These are phyloP conservation scores for Theobroma cacao DNA, from an alignment of 345 rosid genomes.

Conservation along the genomic window DNA sequence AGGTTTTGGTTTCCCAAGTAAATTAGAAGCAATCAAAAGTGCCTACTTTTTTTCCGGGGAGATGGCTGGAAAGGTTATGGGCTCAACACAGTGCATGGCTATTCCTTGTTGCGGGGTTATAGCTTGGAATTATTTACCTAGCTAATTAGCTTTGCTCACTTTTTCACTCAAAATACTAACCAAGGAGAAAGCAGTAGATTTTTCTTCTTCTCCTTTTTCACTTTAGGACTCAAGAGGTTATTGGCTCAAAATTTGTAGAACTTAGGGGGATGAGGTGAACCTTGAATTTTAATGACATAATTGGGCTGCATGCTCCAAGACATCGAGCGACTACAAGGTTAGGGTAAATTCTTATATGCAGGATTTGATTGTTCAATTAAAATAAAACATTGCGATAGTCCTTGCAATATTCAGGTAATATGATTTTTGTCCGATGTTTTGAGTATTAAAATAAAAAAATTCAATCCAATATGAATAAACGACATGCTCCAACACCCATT, in stretches of 20 bases:
- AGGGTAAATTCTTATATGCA: too few relatives aligned
- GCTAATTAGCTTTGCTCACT: background rate
- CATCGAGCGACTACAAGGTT: too few relatives aligned
- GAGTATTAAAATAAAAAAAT: too few relatives aligned
- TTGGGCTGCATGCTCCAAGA: background rate
- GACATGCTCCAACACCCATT: too few relatives aligned
- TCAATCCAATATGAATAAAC: too few relatives aligned
- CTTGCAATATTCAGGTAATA: too few relatives aligned
- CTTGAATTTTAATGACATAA: background rate
- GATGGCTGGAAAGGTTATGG: constrained; percentile 5
- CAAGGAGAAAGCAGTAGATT: background rate
- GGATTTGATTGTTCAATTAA: too few relatives aligned
- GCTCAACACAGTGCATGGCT: constrained; percentile 19
- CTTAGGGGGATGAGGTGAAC: background rate
- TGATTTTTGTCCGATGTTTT: too few relatives aligned
- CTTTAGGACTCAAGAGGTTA: background rate
- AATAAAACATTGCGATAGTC: too few relatives aligned
- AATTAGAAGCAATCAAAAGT: background rate
- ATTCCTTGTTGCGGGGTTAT: background rate
- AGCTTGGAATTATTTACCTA: background rate
- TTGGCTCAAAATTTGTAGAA: background rate
- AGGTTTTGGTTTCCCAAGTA: constrained; percentile 6
- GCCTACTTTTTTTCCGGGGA: background rate
- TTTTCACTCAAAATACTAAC: background rate
- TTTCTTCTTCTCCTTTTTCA: background rate